Percentiles rank a stretch among this genome's conserved stretches.
Conservation (phyloP, 768 basidiomycete genomes). For the Calocybe gangraenosa region DNA sequence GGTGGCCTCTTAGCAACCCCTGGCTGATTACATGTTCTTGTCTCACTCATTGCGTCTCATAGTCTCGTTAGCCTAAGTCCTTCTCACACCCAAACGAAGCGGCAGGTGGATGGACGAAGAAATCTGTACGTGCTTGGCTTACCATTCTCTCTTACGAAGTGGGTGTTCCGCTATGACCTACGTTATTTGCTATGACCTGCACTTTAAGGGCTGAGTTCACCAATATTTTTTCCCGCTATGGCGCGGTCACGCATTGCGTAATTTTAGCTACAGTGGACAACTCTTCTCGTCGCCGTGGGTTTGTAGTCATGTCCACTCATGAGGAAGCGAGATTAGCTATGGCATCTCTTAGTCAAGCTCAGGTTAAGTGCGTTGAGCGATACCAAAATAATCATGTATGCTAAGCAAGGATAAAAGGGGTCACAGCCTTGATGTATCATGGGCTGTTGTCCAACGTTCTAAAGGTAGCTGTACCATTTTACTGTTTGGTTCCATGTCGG, state of each 20-base stretch:
- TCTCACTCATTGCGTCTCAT: conserved; percentile 1
- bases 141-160: conserved; percentile 81
- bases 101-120: conserved; percentile 51
- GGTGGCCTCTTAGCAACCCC: conserved; percentile 1
- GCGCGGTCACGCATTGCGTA: conserved; percentile 70
- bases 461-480: conserved; percentile 57
- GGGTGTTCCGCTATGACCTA: conserved; percentile 16
- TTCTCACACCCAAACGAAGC: conserved; percentile 20
- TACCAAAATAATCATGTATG: not conserved
- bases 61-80: conserved; percentile 35
- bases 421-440: conserved; percentile 75
- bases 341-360: conserved; percentile 59
- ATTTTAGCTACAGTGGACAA: conserved; percentile 83
- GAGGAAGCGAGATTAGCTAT: conserved; percentile 70
- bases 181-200: not conserved
- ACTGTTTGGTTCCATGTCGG: not conserved
- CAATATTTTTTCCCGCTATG: conserved; percentile 58
- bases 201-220: conserved; percentile 48
- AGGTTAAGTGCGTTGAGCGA: conserved; percentile 51
- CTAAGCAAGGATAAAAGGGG: conserved; percentile 39
- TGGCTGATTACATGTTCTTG: not conserved
- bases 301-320: conserved; percentile 75
- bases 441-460: conserved; percentile 86
- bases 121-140: conserved; percentile 84
- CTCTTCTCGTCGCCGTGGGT: conserved; percentile 78